phyloP scores from a whole-genome alignment of 805 yeast species.

The Vanderwaltozyma verrucispora region DNA sequence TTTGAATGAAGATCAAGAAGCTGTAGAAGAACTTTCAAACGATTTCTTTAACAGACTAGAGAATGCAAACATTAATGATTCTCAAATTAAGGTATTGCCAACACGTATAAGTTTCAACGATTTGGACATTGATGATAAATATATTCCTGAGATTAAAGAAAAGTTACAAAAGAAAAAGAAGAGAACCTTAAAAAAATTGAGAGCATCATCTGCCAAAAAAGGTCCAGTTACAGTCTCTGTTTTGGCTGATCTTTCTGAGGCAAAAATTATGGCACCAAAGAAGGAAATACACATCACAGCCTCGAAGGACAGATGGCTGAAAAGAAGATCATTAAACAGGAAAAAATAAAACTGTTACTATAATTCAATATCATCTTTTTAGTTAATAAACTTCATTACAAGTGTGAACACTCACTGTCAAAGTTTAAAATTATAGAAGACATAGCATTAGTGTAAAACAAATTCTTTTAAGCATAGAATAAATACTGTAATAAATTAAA shows the following conservation, averaged over 20 bases:
- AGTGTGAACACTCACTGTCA: too few relatives aligned
- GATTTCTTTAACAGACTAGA: constrained; percentile 30
- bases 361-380: not conserved
- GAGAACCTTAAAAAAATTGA: constrained; percentile 27
- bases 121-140: constrained; percentile 11
- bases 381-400: too few relatives aligned
- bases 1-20: constrained; percentile 12
- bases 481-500: too few relatives aligned
- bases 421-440: too few relatives aligned
- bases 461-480: not conserved
- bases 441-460: not conserved
- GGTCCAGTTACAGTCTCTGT: constrained; percentile 36
- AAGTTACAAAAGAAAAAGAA: constrained; percentile 20
- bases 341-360: constrained; percentile 7
- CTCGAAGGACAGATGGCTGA: constrained; percentile 27
- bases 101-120: constrained; percentile 30
- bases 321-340: constrained; percentile 23
- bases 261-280: constrained; percentile 23
- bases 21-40: constrained; percentile 32
- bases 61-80: constrained; percentile 5
- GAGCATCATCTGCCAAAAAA: constrained; percentile 23
- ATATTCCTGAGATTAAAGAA: constrained; percentile 9
- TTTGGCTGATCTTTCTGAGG: constrained; percentile 10
- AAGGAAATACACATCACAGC: constrained; percentile 17
- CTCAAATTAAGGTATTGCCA: constrained; percentile 13